Evolutionary conservation across 257 asterid species (phyloP).

Genomic region (Henckelia pumila): DNA sequence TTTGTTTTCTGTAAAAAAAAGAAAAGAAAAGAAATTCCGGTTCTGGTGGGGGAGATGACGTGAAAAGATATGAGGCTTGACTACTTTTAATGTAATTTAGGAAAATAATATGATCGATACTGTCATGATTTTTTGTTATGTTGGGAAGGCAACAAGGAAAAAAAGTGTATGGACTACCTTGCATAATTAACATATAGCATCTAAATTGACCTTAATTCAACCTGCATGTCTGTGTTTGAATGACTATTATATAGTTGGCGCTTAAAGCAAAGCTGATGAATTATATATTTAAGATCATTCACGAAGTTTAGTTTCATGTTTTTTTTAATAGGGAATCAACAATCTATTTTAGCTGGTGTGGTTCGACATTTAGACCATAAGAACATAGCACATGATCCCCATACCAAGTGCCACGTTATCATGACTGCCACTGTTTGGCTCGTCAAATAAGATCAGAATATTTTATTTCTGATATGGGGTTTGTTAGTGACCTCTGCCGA

Average conservation of each 20-base stretch:
- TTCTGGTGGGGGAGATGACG: neutral
- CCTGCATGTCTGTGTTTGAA: neutral
- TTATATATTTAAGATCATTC: constrained; percentile 17
- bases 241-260: neutral
- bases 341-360: constrained; percentile 67
- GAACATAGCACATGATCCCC: constrained; percentile 73
- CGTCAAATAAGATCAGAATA: constrained; percentile 66
- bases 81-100: neutral
- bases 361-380: constrained; percentile 96
- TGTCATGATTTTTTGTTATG: neutral
- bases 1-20: too few relatives aligned
- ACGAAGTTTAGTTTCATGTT: constrained; percentile 14
- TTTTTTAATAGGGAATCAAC: constrained; percentile 57
- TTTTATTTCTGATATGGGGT: constrained; percentile 74
- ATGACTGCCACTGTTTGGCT: constrained; percentile 80
- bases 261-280: constrained; percentile 2
- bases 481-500: constrained; percentile 83
- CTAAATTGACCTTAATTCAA: neutral
- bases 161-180: neutral
- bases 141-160: neutral
- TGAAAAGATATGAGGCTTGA: neutral
- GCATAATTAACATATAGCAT: neutral
- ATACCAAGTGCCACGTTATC: constrained; percentile 63
- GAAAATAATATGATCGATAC: neutral
- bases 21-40: too few relatives aligned